Percentiles rank a stretch among this genome's conserved stretches.
These are phyloP conservation scores for Oldenlandia corymbosa DNA, from an alignment of 257 asterid genomes.

Conservation along the genomic window DNA sequence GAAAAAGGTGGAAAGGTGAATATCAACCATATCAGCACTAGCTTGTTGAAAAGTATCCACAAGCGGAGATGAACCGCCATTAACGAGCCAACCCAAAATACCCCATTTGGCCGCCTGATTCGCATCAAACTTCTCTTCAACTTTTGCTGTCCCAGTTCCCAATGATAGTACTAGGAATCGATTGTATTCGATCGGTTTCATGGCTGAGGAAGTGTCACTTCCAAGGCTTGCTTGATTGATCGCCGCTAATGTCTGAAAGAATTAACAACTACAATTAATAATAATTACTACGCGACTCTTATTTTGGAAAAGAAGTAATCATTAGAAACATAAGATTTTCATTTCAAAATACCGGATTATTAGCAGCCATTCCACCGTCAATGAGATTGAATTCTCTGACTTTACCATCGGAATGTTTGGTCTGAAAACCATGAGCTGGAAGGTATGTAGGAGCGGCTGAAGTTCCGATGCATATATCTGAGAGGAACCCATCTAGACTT, in stretches of 20 bases:
- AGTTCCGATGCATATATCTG: constrained; percentile 52
- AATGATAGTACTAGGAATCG: constrained; percentile 19
- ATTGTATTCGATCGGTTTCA: constrained; percentile 30
- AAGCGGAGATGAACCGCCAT: constrained; percentile 33
- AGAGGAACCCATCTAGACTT: constrained; percentile 26
- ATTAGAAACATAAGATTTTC: too few species aligned
- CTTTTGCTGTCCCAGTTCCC: constrained; percentile 15
- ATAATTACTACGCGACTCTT: too few species aligned
- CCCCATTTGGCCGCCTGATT: constrained; percentile 14
- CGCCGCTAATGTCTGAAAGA: constrained; percentile 41
- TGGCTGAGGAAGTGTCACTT: constrained; percentile 15
- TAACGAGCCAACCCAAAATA: constrained; percentile 29
- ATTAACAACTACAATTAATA: too few species aligned
- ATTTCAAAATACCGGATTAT: constrained; percentile 11
- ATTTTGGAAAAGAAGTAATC: too few species aligned
- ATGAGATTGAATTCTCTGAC: constrained; percentile 34
- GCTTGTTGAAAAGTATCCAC: constrained; percentile 32
- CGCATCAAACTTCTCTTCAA: constrained; percentile 16
- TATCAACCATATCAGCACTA: constrained; percentile 47
- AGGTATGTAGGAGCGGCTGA: constrained; percentile 60
- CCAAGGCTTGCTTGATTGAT: constrained; percentile 24
- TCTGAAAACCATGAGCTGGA: constrained; percentile 43
- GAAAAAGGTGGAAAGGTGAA: constrained; percentile 33
- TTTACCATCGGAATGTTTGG: constrained; percentile 19
- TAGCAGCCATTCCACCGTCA: constrained; percentile 53